A percentile compares a stretch with the other conserved stretches of the same genome.
phyloP scores from a whole-genome alignment of 176 grass and related monocot genomes.

The Panicum miliaceum region DNA sequence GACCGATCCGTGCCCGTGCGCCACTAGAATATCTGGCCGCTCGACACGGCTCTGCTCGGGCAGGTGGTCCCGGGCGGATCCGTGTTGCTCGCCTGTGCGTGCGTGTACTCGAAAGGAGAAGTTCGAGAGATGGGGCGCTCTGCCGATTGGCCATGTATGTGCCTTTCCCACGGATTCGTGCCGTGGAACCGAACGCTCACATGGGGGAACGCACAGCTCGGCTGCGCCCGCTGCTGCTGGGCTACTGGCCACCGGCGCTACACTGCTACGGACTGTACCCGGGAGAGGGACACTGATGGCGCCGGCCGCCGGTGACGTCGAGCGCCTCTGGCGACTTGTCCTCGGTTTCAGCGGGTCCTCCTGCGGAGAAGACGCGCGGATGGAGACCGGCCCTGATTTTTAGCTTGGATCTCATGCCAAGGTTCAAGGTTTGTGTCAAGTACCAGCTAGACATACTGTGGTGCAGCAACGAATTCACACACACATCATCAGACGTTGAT shows the following conservation, averaged over 20 bases:
- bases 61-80: neutral
- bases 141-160: neutral
- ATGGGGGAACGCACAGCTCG: neutral
- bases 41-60: neutral
- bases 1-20: neutral
- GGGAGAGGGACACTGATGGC: neutral
- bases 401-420: neutral
- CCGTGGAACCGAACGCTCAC: neutral
- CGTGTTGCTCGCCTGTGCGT: neutral
- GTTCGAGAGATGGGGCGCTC: neutral
- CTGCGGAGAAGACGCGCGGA: neutral
- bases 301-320: neutral
- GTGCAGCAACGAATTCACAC: neutral
- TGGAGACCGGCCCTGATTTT: neutral
- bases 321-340: neutral
- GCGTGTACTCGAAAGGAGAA: neutral
- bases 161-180: neutral
- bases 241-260: neutral
- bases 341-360: neutral
- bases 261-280: neutral
- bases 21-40: neutral
- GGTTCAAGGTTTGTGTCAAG: neutral
- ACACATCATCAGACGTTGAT: neutral
- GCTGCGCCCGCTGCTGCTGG: neutral
- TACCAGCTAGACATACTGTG: neutral